Base-by-base conservation (phyloP, 2,329 filamentous ascomycete genomes). In the Nemania diffusa region DNA sequence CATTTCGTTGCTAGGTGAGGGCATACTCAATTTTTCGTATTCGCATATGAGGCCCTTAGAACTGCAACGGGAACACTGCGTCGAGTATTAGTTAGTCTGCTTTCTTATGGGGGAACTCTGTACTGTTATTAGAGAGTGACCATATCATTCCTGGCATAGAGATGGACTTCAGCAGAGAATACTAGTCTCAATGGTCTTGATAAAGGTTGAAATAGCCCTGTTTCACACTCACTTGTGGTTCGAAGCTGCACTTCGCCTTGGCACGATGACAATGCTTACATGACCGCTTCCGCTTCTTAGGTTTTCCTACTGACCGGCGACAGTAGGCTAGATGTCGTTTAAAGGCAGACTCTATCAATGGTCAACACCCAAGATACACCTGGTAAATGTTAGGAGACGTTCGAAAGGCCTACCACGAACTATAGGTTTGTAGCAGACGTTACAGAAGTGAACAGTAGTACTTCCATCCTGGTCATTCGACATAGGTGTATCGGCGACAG, bases 161-260 rank as follows among this genome's bases (percentile, higher is more conserved):
- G 20, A 57, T 17, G 11, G 27, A 26, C 52, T 46, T 44, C 11
- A 44, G 24, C n/a, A 7, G 24, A 48, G 22, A 32, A 42, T 55
- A 27, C n/a, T n/a, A n/a, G n/a, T 44, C 37, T 40, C 32, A 34
- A n/a, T 70, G 66, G 27, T 68, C 66, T 29, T 64, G 37, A 53
- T 63, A 62, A n/a, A 22, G n/a, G 13, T 66, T 48, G 26, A 64
- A 62, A 50, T 62, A 62, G 8, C 27, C 37, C 9, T 34, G 67
- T 42, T 70, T 70, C 22, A 67, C 67, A 40, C 67, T 67, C 37
- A 73, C 74, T 59, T 71, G 65, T 7, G 60, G 27, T 34, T 75
- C 70, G 37, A 75, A 75, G 63, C 70, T 75, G 59, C 73, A 75
- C 27, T 72, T 74, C 22, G 69, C 69, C 52, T 74, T 75, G 32